Conservation (phyloP, 345 rosid species). For the Viola odorata region DNA sequence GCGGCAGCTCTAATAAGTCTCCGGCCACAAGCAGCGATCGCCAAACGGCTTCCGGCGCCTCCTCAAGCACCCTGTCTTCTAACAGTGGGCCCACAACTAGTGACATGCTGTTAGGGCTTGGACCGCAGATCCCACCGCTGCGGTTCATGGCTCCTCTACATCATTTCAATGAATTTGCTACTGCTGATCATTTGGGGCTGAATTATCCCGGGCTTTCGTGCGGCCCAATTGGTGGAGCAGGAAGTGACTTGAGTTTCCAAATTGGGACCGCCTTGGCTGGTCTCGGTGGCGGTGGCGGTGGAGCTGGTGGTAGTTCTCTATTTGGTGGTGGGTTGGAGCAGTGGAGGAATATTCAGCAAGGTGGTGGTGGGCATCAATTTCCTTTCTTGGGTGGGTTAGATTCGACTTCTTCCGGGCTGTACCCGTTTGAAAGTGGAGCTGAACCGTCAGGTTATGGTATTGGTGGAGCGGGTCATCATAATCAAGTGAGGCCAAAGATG, state of each 20-base stretch:
- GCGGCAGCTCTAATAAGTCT: conserved; percentile 36
- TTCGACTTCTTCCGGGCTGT: conserved; percentile 28
- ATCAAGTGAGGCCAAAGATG: conserved; percentile 31
- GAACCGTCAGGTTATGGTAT: conserved; percentile 27
- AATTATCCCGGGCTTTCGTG: conserved; percentile 33
- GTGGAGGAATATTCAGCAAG: conserved; percentile 42
- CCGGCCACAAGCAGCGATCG: conserved; percentile 31
- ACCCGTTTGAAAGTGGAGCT: conserved; percentile 43
- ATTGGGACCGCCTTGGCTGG: conserved; percentile 28
- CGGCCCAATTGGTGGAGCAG: conserved; percentile 29
- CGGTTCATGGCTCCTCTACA: conserved; percentile 54
- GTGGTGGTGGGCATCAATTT: conserved; percentile 27
- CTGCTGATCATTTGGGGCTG: conserved; percentile 36
- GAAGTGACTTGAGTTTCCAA: conserved; percentile 36
- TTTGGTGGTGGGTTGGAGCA: conserved; percentile 40
- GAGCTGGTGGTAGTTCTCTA: conserved; percentile 29
- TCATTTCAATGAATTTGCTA: conserved; percentile 31
- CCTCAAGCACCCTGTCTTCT: conserved; percentile 34
- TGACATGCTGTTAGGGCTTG: conserved; percentile 41
- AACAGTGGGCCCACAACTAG: conserved; percentile 21
- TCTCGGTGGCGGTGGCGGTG: conserved; percentile 15
- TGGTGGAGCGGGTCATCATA: conserved; percentile 17
- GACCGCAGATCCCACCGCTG: conserved; percentile 34
- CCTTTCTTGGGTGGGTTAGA: conserved; percentile 49
- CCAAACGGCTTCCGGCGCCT: conserved; percentile 31